phyloP scores from a whole-genome alignment of 768 basidiomycete species.

The Auricularia cornea region DNA sequence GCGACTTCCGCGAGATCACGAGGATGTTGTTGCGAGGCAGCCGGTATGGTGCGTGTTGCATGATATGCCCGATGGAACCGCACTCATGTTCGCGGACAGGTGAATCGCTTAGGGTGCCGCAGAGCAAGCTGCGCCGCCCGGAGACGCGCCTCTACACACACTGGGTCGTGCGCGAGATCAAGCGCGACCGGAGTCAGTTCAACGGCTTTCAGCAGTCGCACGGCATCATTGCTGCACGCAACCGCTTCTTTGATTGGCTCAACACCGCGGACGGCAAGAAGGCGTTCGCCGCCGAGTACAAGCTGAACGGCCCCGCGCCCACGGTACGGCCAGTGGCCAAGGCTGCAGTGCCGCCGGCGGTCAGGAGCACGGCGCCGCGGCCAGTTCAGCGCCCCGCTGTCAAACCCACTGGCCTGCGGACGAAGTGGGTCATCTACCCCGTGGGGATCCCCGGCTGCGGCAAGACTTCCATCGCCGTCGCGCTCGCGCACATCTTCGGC shows the following conservation, averaged over 20 bases:
- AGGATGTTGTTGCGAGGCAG: conserved; percentile 46
- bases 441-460: neutral
- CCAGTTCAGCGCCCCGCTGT: too few relatives aligned
- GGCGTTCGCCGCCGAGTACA: too few relatives aligned
- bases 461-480: neutral
- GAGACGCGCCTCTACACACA: conserved; percentile 77
- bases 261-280: conserved; percentile 15
- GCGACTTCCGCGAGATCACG: conserved; percentile 94
- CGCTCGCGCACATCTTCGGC: neutral
- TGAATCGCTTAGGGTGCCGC: conserved; percentile 51
- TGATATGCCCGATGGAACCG: conserved; percentile 13
- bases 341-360: too few relatives aligned
- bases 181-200: conserved; percentile 50
- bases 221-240: conserved; percentile 79
- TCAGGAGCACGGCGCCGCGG: too few relatives aligned
- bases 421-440: too few relatives aligned
- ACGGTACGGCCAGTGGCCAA: too few relatives aligned
- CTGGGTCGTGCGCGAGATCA: conserved; percentile 79
- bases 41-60: neutral
- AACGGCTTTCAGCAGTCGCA: conserved; percentile 54
- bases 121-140: conserved; percentile 58
- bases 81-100: too few relatives aligned
- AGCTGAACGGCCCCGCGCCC: too few relatives aligned
- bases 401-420: too few relatives aligned
- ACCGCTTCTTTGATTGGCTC: conserved; percentile 67